phyloP scores from a whole-genome alignment of 495 filamentous ascomycete genomes.

The Trichocladium uniseriatum region DNA sequence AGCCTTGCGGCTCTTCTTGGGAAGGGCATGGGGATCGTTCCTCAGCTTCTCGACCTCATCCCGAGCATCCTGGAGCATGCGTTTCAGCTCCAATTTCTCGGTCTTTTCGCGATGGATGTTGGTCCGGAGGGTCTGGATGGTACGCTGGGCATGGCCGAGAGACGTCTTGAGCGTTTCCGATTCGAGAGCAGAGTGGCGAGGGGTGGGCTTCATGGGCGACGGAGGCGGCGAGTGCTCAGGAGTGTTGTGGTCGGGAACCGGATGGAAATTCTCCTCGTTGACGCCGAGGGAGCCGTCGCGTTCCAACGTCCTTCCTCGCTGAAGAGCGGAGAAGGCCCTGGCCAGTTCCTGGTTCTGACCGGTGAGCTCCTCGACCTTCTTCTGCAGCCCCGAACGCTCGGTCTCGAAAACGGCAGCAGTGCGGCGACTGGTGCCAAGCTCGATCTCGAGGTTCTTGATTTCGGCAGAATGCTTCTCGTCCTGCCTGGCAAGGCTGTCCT shows the following conservation, averaged over 20 bases:
- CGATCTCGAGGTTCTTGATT: constrained; percentile 79
- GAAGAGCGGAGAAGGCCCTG: constrained; percentile 52
- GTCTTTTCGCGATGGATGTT: constrained; percentile 96
- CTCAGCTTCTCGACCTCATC: constrained; percentile 82
- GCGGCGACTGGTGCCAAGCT: constrained; percentile 68
- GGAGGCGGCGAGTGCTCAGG: constrained; percentile 85
- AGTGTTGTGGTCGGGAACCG: constrained; percentile 58
- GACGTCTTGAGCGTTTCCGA: constrained; percentile 91
- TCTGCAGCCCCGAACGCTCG: constrained; percentile 64
- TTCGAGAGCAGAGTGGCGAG: constrained; percentile 80
- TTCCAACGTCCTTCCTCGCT: constrained; percentile 60
- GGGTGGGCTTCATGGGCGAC: constrained; percentile 84
- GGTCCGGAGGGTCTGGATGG: constrained; percentile 89
- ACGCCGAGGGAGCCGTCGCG: constrained; percentile 48
- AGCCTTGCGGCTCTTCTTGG: constrained; percentile 59
- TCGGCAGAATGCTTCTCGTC: constrained; percentile 64
- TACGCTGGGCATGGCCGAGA: constrained; percentile 85
- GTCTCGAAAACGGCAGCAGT: constrained; percentile 62
- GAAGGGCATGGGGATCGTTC: constrained; percentile 44
- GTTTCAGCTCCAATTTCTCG: constrained; percentile 89
- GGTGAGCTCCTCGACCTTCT: constrained; percentile 75
- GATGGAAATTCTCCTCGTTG: constrained; percentile 53
- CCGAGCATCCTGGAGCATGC: constrained; percentile 89
- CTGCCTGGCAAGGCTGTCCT: constrained; percentile 64
- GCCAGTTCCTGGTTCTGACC: constrained; percentile 84